Conservation (phyloP, 768 basidiomycete genomes). For the Amanita subjunquillea region DNA sequence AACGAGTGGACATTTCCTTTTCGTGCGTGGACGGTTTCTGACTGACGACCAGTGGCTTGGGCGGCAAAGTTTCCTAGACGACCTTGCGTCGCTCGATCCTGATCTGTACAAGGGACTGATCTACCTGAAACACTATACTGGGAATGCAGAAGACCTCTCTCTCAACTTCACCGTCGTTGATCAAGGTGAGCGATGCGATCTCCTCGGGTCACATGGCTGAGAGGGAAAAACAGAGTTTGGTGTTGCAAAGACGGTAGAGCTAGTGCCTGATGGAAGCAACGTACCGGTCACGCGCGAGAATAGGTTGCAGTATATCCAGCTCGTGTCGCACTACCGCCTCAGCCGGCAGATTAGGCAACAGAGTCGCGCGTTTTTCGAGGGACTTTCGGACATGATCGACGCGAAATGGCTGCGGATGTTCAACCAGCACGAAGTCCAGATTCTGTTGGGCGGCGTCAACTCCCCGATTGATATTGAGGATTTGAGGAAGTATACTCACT, state of each 20-base stretch:
- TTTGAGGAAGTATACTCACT: conserved; percentile 63
- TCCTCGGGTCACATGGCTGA: neutral
- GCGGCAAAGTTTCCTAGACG: conserved; percentile 86
- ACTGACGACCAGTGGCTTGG: conserved; percentile 65
- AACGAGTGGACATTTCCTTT: conserved; percentile 1
- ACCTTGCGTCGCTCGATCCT: conserved; percentile 83
- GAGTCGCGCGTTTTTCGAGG: conserved; percentile 83
- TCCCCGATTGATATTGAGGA: conserved; percentile 80
- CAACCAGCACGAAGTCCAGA: conserved; percentile 91
- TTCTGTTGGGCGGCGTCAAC: conserved; percentile 83
- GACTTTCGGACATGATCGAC: conserved; percentile 87
- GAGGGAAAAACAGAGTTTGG: conserved; percentile 58
- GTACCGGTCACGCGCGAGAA: conserved; percentile 85
- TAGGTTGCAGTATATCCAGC: conserved; percentile 79
- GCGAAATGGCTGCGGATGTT: conserved; percentile 95
- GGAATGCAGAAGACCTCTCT: conserved; percentile 79
- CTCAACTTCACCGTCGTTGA: conserved; percentile 83
- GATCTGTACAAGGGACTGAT: conserved; percentile 89
- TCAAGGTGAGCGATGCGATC: conserved; percentile 48
- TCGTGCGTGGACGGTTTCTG: neutral
- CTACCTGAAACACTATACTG: conserved; percentile 86
- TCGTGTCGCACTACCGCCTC: conserved; percentile 81
- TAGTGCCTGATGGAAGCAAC: conserved; percentile 75
- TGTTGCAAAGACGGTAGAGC: conserved; percentile 60
- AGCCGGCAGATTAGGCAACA: conserved; percentile 83